These are phyloP conservation scores for Candida alai DNA, from an alignment of 805 yeast genomes.

Conservation along the genomic window DNA sequence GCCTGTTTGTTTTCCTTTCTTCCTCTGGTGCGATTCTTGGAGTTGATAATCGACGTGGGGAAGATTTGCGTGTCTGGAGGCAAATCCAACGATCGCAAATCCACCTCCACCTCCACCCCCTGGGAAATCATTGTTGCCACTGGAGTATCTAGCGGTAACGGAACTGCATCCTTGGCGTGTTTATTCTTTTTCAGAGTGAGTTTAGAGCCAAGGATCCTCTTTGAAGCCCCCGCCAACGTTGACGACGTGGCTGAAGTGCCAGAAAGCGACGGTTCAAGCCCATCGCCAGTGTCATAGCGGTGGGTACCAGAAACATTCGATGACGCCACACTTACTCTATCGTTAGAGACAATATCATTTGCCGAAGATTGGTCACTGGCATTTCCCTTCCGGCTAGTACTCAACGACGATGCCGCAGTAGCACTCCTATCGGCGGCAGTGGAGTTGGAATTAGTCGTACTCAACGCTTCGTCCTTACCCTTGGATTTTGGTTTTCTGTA, in stretches of 20 bases:
- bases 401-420: conserved; percentile 1
- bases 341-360: conserved; percentile 6
- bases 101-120: conserved; percentile 39
- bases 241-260: conserved; percentile 12
- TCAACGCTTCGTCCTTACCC: conserved; percentile 16
- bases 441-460: conserved; percentile 2
- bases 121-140: conserved; percentile 19
- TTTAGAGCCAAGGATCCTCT: conserved; percentile 38
- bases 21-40: conserved; percentile 48
- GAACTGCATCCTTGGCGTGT: conserved; percentile 8
- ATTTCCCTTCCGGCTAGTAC: conserved; percentile 5
- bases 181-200: conserved; percentile 29
- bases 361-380: conserved; percentile 5
- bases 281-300: conserved; percentile 2
- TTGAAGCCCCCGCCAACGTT: conserved; percentile 32
- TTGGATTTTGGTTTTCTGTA: conserved; percentile 23
- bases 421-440: not conserved
- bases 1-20: conserved; percentile 61
- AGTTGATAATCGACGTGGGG: conserved; percentile 29
- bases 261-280: conserved; percentile 3
- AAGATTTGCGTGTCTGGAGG: conserved; percentile 37
- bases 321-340: conserved; percentile 13
- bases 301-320: conserved; percentile 12
- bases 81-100: conserved; percentile 34
- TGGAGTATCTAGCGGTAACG: conserved; percentile 10